A percentile compares a stretch with the other conserved stretches of the same genome.
Evolutionary conservation across 805 yeast genomes (phyloP).

Genomic region (Wickerhamiella lipophila): DNA sequence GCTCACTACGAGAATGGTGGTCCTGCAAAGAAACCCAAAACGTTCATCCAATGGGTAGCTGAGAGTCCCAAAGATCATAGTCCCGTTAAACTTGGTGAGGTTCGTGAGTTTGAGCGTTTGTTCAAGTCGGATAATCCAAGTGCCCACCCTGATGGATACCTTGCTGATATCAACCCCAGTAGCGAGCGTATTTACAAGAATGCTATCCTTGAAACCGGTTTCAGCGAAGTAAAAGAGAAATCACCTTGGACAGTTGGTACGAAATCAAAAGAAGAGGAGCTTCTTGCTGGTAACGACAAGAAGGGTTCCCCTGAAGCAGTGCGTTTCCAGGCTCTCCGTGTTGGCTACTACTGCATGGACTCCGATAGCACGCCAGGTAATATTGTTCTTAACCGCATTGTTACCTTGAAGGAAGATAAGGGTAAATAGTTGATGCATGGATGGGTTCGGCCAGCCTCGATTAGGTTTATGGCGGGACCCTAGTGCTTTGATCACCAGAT

Average conservation of each 20-base stretch:
- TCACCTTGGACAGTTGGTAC: conserved; percentile 71
- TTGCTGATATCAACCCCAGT: conserved; percentile 68
- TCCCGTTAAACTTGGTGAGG: conserved; percentile 56
- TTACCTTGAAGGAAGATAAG: conserved; percentile 74
- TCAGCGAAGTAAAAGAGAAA: conserved; percentile 48
- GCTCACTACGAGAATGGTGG: conserved; percentile 66
- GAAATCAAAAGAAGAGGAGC: conserved; percentile 26
- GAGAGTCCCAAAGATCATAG: conserved; percentile 46
- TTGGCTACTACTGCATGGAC: conserved; percentile 90
- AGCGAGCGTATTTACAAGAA: conserved; percentile 54
- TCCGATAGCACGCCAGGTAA: conserved; percentile 51
- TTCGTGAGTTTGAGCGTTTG: conserved; percentile 75
- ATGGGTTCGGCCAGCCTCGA: no score
- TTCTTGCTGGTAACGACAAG: conserved; percentile 52
- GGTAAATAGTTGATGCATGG: conserved; percentile 9
- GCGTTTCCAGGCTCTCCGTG: conserved; percentile 94
- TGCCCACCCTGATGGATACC: conserved; percentile 74
- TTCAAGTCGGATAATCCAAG: conserved; percentile 87
- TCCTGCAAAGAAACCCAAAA: conserved; percentile 66
- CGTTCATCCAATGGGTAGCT: conserved; percentile 95
- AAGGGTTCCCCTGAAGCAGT: conserved; percentile 60
- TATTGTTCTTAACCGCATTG: conserved; percentile 77
- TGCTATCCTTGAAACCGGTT: conserved; percentile 70
- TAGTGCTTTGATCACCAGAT: no score
- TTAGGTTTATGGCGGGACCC: no score